Evolutionary conservation across 2,329 filamentous ascomycete genomes (phyloP).

Genomic region (Hypoxylon sp.): DNA sequence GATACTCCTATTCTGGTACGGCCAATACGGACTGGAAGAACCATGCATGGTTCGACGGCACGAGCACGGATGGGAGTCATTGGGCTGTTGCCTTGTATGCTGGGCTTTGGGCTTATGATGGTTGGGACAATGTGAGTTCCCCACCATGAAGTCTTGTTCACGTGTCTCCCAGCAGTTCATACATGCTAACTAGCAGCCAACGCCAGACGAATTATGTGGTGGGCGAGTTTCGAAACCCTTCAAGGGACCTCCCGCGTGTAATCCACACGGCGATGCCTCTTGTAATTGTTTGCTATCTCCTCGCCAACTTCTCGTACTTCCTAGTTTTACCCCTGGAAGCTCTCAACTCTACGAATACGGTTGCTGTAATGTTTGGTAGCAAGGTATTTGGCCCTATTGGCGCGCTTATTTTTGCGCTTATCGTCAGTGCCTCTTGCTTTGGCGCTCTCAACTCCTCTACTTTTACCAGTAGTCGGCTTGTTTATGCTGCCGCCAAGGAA

Average conservation of each 20-base stretch:
- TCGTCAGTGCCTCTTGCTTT: conserved; percentile 93
- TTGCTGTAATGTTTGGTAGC: conserved; percentile 93
- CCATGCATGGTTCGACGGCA: conserved; percentile 89
- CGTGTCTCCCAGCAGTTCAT: conserved; percentile 5
- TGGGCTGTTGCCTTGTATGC: conserved; percentile 97
- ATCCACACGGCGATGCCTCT: conserved; percentile 97
- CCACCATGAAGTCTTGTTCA: neutral
- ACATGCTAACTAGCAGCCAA: conserved; percentile 49
- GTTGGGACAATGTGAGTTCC: conserved; percentile 92
- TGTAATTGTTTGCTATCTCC: conserved; percentile 89
- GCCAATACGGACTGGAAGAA: conserved; percentile 90
- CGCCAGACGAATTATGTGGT: conserved; percentile 94
- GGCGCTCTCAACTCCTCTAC: conserved; percentile 94
- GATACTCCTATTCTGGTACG: conserved; percentile 81
- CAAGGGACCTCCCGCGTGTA: conserved; percentile 89
- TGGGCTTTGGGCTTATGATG: conserved; percentile 97
- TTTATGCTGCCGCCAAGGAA: conserved; percentile 96
- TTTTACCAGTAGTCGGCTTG: conserved; percentile 91
- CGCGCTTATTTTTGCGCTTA: conserved; percentile 85
- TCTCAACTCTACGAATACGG: conserved; percentile 91
- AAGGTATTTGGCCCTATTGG: conserved; percentile 91
- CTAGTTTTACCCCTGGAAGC: conserved; percentile 86
- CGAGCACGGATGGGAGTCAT: conserved; percentile 81
- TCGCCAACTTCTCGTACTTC: conserved; percentile 95
- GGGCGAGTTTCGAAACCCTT: conserved; percentile 94